Conservation (phyloP, 805 yeast genomes). For the Candida methanosorbosa region DNA sequence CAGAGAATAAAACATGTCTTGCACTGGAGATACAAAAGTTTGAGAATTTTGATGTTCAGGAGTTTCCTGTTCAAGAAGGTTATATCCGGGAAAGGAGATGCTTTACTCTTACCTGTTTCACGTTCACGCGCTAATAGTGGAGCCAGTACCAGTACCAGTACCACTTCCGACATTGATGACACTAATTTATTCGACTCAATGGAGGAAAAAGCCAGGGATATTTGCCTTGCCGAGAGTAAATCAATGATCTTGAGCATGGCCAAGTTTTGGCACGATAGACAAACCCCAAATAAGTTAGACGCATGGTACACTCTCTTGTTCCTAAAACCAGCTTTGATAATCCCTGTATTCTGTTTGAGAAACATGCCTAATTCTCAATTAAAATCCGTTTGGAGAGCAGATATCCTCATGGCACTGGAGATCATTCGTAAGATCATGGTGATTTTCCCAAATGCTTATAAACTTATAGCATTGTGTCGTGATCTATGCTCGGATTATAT, state of each 20-base stretch:
- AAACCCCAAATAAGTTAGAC: slow-evolving; percentile 7
- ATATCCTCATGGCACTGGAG: slow-evolving; percentile 2
- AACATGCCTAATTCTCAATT: slow-evolving; percentile 3
- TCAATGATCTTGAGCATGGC: slow-evolving; percentile 8
- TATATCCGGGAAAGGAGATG: background rate
- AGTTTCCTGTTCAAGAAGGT: slow-evolving; percentile 5
- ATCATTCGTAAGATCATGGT: slow-evolving; percentile 3
- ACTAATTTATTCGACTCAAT: background rate
- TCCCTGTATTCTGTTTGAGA: slow-evolving; percentile 9
- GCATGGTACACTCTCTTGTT: slow-evolving; percentile 11
- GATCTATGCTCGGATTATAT: slow-evolving; percentile 5
- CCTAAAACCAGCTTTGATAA: slow-evolving; percentile 9
- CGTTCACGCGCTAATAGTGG: too few species aligned
- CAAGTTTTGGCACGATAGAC: slow-evolving; percentile 5
- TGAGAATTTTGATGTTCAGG: slow-evolving; percentile 10
- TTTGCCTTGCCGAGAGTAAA: slow-evolving; percentile 7
- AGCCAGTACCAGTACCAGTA: too few species aligned
- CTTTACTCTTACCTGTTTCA: too few species aligned
- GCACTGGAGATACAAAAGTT: slow-evolving; percentile 7
- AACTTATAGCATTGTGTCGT: slow-evolving; percentile 6
- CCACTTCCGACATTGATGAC: background rate
- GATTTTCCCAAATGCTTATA: slow-evolving; percentile 7
- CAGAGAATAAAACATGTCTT: slow-evolving; percentile 6
- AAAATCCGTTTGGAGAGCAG: slow-evolving; percentile 4
- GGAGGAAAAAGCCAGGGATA: slow-evolving; percentile 4